Evolutionary conservation across 2,329 filamentous ascomycete genomes (phyloP), one percentile per base, ranked within the genome.

Genomic region (Epichloe festucae): DNA sequence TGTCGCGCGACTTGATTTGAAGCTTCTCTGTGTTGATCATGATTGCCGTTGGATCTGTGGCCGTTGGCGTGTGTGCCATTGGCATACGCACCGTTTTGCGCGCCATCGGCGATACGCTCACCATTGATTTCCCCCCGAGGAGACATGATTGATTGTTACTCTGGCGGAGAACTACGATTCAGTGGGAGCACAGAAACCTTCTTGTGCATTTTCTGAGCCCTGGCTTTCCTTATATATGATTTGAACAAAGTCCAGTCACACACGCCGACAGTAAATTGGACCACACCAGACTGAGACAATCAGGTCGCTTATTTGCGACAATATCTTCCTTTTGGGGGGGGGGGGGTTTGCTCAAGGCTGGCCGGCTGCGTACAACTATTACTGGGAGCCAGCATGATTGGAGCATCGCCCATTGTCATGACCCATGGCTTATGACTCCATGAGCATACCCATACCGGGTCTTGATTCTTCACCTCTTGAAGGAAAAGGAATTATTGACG

Each of bases 51-150:
- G 38, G 52, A 23, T 34, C 12, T 27, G 12, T 54, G 52, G 27
- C 35, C 47, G 21, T 53, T 53, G 23, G 50, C 46, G 31, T 57
- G 51, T 15, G 58, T 45, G 12, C 59, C 61, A 35, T 56, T 58
- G 48, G 44, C 48, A 27, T 54, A 36, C 8, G 41, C 40, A 23
- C 63, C 61, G 41, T 65, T 64, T 49, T 60, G 49, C 36, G 36
- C 35, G 41, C 43, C 48, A 15, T 48, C 46, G 23, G 15, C 19
- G 35, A 17, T 39, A 34, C 41, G 19, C 14, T 48, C 52, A 17
- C 49, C 49, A 44, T 47, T 46, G 31, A 14, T 27, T 14, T 49
- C 23, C 12, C 6, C 34, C 2, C n/a, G 34, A 11, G 45, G 17
- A 42, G 53, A 41, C 53, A 52, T 54, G 35, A 39, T 42, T 27